Evolutionary conservation across 371 early-diverging fungal species (phyloP), one percentile per base, ranked within the genome.

Genomic region (Mortierella sp.): DNA sequence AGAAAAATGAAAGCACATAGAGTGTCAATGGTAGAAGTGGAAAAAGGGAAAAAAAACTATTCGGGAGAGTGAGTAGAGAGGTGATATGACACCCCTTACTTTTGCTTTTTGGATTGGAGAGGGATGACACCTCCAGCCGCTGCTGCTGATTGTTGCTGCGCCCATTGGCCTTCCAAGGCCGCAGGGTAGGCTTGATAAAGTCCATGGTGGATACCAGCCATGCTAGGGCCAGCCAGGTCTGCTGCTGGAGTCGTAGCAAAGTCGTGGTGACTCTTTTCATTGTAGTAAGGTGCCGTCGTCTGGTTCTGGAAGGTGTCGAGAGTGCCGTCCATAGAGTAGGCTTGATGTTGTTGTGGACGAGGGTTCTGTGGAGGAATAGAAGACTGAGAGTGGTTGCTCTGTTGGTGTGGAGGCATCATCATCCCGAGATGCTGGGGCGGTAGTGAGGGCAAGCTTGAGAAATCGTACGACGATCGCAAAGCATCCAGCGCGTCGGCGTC

Each of bases 391-490:
- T 54, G 70, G 42, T 70, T 1, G n/a, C 2, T 42, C 5, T 50
- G 50, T 14, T 52, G 73, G 24, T 73, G 73, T 47, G 73, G 73
- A 11, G 45, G 26, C 60, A 52, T 16, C 55, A 54, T 73, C 11
- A 65, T n/a, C 38, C 63, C 52, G 14, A 73, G 8, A 21, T 73
- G 57, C 19, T 48, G 75, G 13, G 34, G 70, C 3, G 80, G 70
- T 11, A 81, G 54, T 0, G 81, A 48, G 0, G 81, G 77, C 11
- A 77, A 48, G 31, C 71, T 70, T 38, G 74, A 55, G 31, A 77
- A 74, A 48, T 81, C 77, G 52, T 81, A 81, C 3, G 81, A 77
- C 5, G 81, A 68, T 13, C 81, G 78, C 6, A 78, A 38, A n/a
- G 75, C 58, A 11, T 78, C 75, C 13, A 82, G 24, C 6, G 82